A percentile compares a stretch with the other conserved stretches of the same genome.
Evolutionary conservation across 2,329 filamentous ascomycete genomes (phyloP).

Genomic region (Didymella lethalis): DNA sequence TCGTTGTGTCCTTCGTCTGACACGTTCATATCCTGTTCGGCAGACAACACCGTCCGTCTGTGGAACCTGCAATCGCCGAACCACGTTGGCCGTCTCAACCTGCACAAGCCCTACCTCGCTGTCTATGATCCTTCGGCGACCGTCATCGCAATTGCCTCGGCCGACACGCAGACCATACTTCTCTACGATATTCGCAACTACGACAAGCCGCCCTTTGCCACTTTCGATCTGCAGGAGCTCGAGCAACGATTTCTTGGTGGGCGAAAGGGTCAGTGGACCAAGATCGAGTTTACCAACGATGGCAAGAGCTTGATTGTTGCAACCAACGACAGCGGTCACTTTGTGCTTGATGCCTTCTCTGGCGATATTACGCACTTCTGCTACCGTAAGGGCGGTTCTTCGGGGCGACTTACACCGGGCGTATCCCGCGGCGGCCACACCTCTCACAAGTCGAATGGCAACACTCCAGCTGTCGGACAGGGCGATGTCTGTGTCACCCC

Average conservation of each 20-base stretch:
- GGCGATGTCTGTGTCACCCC: conserved; percentile 89
- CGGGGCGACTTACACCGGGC: conserved; percentile 57
- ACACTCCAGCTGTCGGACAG: conserved; percentile 54
- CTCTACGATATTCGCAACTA: conserved; percentile 95
- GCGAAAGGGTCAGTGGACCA: conserved; percentile 77
- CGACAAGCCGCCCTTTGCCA: conserved; percentile 87
- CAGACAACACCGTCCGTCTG: conserved; percentile 88
- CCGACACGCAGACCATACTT: conserved; percentile 78
- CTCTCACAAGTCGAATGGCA: conserved; percentile 54
- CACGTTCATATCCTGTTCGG: conserved; percentile 88
- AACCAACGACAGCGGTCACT: conserved; percentile 85
- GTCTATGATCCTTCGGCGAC: conserved; percentile 92
- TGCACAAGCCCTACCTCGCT: conserved; percentile 81
- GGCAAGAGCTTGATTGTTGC: conserved; percentile 85
- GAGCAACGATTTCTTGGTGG: conserved; percentile 57
- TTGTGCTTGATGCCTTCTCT: conserved; percentile 91
- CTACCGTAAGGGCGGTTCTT: conserved; percentile 54
- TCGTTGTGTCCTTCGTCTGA: conserved; percentile 86
- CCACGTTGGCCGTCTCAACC: conserved; percentile 79
- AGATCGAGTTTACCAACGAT: conserved; percentile 94
- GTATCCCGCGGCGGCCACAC: conserved; percentile 59
- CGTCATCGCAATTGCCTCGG: conserved; percentile 88
- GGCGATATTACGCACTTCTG: conserved; percentile 80
- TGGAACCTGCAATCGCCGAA: conserved; percentile 88
- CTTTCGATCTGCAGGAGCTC: conserved; percentile 78